Base-by-base conservation (phyloP, 148 eudicot genomes). In the Chenopodium formosanum region DNA sequence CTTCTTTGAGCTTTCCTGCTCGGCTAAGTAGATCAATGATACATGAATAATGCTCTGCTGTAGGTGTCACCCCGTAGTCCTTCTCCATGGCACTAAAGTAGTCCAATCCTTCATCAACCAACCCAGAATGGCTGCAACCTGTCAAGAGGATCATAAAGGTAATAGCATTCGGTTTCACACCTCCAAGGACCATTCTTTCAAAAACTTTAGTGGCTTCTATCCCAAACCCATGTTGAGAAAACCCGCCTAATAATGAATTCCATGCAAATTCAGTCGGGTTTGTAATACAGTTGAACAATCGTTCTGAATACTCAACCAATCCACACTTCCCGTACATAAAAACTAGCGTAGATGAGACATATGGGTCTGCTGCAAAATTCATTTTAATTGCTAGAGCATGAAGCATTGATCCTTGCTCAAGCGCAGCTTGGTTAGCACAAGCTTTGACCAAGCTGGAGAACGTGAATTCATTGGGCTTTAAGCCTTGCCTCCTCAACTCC, bases 91-190 rank as follows among this genome's bases (percentile, higher is more conserved):
- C 82, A 63, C 85, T 31, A 63, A 91, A 91, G 82, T 85, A 85
- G 74, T 32, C 34, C 77, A 85, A 78, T 48, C 94, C 94, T 74
- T 89, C 83, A 44, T 85, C 76, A 64, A 89, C 88, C 52, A 89
- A 72, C 32, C 94, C 90, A 40, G 90, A 77, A 80, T 88, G 92
- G 79, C 92, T 90, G 82, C 94, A 91, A 25, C 89, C 94, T 7
- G 80, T 88, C 47, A 91, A 79, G 66, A 89, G 79, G 67, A 83
- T 84, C 44, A 86, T 77, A 56, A 91, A 88, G 31, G 89, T 88
- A 73, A 91, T 80, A 19, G 79, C 78, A 82, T 88, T 84, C 2
- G 89, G 94, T 37, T 85, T 85, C 16, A 87, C 17, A 77, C 79
- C 82, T 65, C 65, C 11, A 69, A 31, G 20, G 48, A 80, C 78